phyloP scores from a whole-genome alignment of 2,329 filamentous ascomycete genomes.

The Alternaria sp. region DNA sequence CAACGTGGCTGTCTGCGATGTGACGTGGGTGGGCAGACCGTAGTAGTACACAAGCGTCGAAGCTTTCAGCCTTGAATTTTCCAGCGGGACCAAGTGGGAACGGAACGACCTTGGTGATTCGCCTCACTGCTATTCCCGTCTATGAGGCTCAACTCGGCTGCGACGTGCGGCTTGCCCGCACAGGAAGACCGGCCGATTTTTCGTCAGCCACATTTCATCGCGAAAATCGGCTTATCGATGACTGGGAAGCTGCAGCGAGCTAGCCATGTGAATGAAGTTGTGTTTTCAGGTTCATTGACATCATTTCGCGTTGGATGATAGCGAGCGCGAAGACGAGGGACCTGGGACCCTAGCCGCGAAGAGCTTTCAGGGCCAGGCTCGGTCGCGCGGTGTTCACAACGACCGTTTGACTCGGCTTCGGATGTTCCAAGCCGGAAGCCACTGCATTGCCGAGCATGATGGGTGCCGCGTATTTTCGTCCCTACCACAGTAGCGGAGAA shows the following conservation, averaged over 20 bases:
- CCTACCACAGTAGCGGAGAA: constrained; percentile 1
- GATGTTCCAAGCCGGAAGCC: constrained; percentile 22
- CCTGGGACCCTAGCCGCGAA: neutral
- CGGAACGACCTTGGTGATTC: constrained; percentile 1
- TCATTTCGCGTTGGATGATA: constrained; percentile 1
- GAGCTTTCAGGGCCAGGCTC: neutral
- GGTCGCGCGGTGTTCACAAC: neutral
- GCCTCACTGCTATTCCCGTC: constrained; percentile 9
- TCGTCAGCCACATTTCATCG: neutral
- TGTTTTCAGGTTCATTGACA: constrained; percentile 1
- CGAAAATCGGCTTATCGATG: neutral
- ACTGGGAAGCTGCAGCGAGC: neutral
- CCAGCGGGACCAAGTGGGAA: constrained; percentile 13
- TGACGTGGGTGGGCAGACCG: constrained; percentile 25
- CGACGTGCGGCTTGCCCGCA: neutral
- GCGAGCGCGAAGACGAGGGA: neutral
- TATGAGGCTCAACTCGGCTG: constrained; percentile 5
- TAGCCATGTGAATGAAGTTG: neutral
- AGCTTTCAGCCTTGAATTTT: constrained; percentile 28
- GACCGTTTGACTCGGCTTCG: constrained; percentile 8
- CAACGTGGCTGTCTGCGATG: constrained; percentile 10
- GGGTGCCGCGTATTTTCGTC: constrained; percentile 28
- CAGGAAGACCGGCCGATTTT: neutral
- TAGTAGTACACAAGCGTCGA: constrained; percentile 10
- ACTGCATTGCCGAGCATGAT: constrained; percentile 26